Percentiles rank a stretch among this genome's conserved stretches.
Evolutionary conservation across 1,139 yeast genomes (phyloP).

Genomic region (Sugiyamaella castrensis): DNA sequence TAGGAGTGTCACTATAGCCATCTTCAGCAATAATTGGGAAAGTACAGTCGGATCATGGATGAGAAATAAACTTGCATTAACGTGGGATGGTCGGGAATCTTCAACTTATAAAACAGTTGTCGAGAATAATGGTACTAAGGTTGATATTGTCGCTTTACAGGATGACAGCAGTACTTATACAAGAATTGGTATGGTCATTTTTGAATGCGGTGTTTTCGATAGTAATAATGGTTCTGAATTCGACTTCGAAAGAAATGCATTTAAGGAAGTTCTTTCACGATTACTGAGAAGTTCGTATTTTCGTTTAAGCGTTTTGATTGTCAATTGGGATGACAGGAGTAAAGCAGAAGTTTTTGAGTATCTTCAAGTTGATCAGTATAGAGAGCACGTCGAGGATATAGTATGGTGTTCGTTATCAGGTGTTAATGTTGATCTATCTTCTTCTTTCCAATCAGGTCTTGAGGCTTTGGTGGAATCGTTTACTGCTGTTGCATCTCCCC

Average conservation of each 20-base stretch:
- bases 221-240: slow-evolving; percentile 9
- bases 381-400: not conserved
- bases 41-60: slow-evolving; percentile 34
- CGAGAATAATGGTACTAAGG: slow-evolving; percentile 13
- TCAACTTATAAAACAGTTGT: slow-evolving; percentile 11
- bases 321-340: slow-evolving; percentile 16
- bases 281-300: slow-evolving; percentile 16
- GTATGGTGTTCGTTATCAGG: slow-evolving; percentile 4
- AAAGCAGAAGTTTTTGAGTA: slow-evolving; percentile 5
- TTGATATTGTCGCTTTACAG: slow-evolving; percentile 26
- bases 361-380: not conserved
- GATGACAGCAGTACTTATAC: slow-evolving; percentile 23
- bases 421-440: slow-evolving; percentile 3
- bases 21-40: slow-evolving; percentile 34
- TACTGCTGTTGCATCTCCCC: slow-evolving; percentile 7
- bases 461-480: slow-evolving; percentile 10
- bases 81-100: slow-evolving; percentile 21
- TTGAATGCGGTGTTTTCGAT: slow-evolving; percentile 30
- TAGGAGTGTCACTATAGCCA: slow-evolving; percentile 17
- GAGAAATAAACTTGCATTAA: slow-evolving; percentile 29
- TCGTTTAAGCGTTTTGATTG: slow-evolving; percentile 18
- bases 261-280: slow-evolving; percentile 21
- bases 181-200: slow-evolving; percentile 28
- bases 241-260: slow-evolving; percentile 18
- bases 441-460: slow-evolving; percentile 5